phyloP scores from a whole-genome alignment of 345 rosid species.

The Eucalyptus shirleyi region DNA sequence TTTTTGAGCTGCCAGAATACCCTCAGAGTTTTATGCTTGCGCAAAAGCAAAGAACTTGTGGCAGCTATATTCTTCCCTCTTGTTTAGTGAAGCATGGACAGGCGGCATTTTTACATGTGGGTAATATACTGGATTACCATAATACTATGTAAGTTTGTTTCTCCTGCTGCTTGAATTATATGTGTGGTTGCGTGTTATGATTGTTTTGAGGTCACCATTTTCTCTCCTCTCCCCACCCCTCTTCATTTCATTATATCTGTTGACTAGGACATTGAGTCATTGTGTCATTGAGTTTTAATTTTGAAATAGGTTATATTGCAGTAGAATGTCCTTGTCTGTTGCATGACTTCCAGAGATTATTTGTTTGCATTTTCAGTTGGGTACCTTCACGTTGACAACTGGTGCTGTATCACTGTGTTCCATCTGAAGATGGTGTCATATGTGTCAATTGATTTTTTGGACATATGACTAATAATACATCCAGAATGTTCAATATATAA shows the following conservation, averaged over 20 bases:
- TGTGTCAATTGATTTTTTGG: neutral
- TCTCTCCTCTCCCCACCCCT: neutral
- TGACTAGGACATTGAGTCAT: neutral
- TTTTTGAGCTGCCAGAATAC: neutral
- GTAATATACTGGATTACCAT: neutral
- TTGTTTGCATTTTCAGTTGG: neutral
- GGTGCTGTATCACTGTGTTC: neutral
- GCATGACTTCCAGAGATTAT: neutral
- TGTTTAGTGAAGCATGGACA: neutral
- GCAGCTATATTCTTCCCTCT: neutral
- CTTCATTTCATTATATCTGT: neutral
- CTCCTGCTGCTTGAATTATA: neutral
- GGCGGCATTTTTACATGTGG: neutral
- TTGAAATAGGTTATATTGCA: neutral
- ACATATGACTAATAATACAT: neutral
- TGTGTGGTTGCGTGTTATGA: neutral
- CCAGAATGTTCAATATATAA: neutral
- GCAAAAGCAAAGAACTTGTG: neutral
- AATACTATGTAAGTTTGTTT: neutral
- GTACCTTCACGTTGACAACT: neutral
- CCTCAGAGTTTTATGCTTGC: neutral
- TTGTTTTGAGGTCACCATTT: neutral
- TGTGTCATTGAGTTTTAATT: neutral
- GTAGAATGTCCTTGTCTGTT: neutral
- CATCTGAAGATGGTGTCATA: neutral